phyloP scores from a whole-genome alignment of 805 yeast genomes.

The Yamadazyma takamatsuzukensis region DNA sequence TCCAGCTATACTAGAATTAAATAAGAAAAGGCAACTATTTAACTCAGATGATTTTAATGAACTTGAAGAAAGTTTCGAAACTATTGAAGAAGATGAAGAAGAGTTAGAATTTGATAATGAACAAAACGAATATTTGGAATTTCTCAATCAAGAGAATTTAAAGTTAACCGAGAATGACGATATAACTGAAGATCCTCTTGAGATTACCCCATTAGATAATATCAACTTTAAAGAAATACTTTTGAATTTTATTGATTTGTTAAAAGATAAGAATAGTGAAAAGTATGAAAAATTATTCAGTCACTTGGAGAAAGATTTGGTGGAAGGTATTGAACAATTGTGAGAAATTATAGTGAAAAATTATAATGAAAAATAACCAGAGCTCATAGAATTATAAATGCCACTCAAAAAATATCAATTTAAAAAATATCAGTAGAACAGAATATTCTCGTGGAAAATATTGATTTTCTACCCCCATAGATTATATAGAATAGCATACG shows the following conservation, averaged over 20 bases:
- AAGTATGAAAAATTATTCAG: slow-evolving; percentile 47
- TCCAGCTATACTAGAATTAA: slow-evolving; percentile 61
- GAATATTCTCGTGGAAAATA: too few species aligned
- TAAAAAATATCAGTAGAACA: too few species aligned
- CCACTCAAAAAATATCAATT: too few species aligned
- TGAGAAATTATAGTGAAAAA: too few species aligned
- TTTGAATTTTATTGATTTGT: slow-evolving; percentile 46
- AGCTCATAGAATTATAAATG: too few species aligned
- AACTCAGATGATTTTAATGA: slow-evolving; percentile 16
- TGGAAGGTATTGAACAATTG: slow-evolving; percentile 1
- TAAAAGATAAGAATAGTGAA: slow-evolving; percentile 45
- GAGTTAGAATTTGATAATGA: slow-evolving; percentile 11
- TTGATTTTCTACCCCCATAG: too few species aligned
- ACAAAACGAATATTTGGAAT: slow-evolving; percentile 23
- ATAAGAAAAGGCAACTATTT: slow-evolving; percentile 58
- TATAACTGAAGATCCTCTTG: slow-evolving; percentile 68
- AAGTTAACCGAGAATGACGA: slow-evolving; percentile 53
- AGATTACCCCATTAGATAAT: slow-evolving; percentile 72
- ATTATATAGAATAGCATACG: too few species aligned
- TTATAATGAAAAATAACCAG: background rate
- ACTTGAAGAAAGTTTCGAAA: slow-evolving; percentile 1
- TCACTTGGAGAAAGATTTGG: too few species aligned
- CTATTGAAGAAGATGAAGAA: slow-evolving; percentile 4
- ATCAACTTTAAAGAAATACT: slow-evolving; percentile 59
- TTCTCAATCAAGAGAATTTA: slow-evolving; percentile 22